Base-by-base conservation (phyloP, 2,329 filamentous ascomycete genomes). In the Graphilbum sp. region DNA sequence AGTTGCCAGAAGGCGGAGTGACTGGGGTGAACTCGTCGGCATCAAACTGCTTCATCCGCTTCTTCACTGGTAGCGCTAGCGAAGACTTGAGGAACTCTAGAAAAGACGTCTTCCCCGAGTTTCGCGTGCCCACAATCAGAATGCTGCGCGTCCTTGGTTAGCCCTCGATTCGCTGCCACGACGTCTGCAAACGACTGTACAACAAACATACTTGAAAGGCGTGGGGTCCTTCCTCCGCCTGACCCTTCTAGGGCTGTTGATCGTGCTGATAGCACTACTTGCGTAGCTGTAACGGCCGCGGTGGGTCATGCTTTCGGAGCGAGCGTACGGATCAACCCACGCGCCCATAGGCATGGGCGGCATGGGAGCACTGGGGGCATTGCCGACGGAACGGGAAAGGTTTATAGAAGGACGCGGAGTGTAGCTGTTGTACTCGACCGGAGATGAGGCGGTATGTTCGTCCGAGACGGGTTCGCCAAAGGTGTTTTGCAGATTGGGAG, bases 241-340 rank as follows among this genome's bases (percentile, higher is more conserved):
- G 47, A 96, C 79, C 54, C 87, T 77, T 47, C 90, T 77, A 45
- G 90, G 88, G 57, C 81, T 94, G 64, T 94, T 94, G 62, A 94
- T 75, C 43, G 84, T 81, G 65, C 84, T 94, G 47, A 88, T 73
- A 38, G 83, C 80, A 59, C 82, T 92, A 62, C 83, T 93, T 41
- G 88, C 86, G 61, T 95, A 96, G 63, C 87, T 95, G 62, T 93
- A 94, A 47, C 90, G 81, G 43, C 88, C 86, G 49, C 90, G 85
- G 59, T 96, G 79, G 49, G 88, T 87, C 84, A 96, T 95, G 67
- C 88, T 95, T 64, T 92, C 84, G 27, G 81, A 79, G 45, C 83
- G 73, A 34, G 80, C 75, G 53, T 90, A 90, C 13, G 83, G 80
- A 50, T 93, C 85, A 45, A 72, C 67, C 50, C 65, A 70, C 35